Percentiles rank a stretch among this genome's conserved stretches.
These are phyloP conservation scores for Cenchrus fungigraminus DNA, from an alignment of 176 grass and related monocot genomes.

Conservation along the genomic window DNA sequence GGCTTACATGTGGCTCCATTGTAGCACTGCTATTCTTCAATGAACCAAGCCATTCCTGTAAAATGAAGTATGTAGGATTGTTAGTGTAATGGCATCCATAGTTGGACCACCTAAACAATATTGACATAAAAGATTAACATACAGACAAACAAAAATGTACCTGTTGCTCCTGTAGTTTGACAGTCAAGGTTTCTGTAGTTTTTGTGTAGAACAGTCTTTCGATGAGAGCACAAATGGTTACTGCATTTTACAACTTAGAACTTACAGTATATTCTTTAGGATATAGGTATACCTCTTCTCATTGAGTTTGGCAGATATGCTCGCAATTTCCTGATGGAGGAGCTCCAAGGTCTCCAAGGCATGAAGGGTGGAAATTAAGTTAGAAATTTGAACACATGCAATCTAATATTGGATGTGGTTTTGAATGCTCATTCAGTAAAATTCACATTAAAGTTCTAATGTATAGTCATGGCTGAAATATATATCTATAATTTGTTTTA, in stretches of 20 bases:
- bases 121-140: slow-evolving; percentile 15
- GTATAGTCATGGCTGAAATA: neutral
- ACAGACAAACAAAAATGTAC: slow-evolving; percentile 52
- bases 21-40: slow-evolving; percentile 37
- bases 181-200: slow-evolving; percentile 52
- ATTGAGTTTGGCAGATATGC: slow-evolving; percentile 45
- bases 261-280: slow-evolving; percentile 1
- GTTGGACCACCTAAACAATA: slow-evolving; percentile 1
- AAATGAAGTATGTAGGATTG: slow-evolving; percentile 19
- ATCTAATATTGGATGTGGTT: slow-evolving; percentile 13
- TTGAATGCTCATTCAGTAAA: slow-evolving; percentile 17
- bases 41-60: slow-evolving; percentile 57
- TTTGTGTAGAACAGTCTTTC: slow-evolving; percentile 68
- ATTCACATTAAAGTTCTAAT: neutral
- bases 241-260: slow-evolving; percentile 12
- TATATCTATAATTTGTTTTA: neutral
- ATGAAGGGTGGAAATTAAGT: slow-evolving; percentile 25
- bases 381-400: slow-evolving; percentile 13
- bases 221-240: slow-evolving; percentile 26
- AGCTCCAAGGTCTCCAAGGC: slow-evolving; percentile 77
- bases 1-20: slow-evolving; percentile 49
- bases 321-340: slow-evolving; percentile 76
- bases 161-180: slow-evolving; percentile 65
- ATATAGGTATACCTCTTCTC: slow-evolving; percentile 62
- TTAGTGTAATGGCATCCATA: neutral